A percentile compares a stretch with the other conserved stretches of the same genome.
Evolutionary conservation across 352 stramenopile species (phyloP).

Genomic region (Halophytophthora polymorphica): DNA sequence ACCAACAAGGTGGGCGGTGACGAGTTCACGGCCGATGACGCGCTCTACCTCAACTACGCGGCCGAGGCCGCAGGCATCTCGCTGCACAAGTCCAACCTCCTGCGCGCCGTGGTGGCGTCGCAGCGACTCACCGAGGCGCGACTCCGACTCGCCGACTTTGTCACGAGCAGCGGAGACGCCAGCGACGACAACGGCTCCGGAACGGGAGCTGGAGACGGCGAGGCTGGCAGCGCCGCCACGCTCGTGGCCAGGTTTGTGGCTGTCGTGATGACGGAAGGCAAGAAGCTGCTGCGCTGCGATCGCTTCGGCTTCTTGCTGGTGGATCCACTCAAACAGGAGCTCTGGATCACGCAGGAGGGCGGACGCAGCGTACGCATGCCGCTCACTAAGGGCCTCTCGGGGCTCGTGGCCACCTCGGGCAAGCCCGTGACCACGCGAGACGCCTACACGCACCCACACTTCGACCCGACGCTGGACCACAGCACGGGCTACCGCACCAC

Average conservation of each 20-base stretch:
- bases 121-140: conserved; percentile 64
- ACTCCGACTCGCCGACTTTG: conserved; percentile 57
- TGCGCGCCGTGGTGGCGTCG: conserved; percentile 61
- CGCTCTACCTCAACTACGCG: conserved; percentile 71
- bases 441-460: conserved; percentile 56
- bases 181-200: conserved; percentile 25
- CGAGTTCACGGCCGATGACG: conserved; percentile 66
- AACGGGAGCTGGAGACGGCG: conserved; percentile 17
- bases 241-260: conserved; percentile 53
- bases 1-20: conserved; percentile 70
- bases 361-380: conserved; percentile 55
- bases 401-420: conserved; percentile 47
- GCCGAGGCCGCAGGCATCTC: conserved; percentile 69
- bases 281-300: conserved; percentile 55
- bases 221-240: conserved; percentile 43
- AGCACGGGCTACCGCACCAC: conserved; percentile 71
- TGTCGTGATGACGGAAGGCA: conserved; percentile 53
- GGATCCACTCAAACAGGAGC: conserved; percentile 64
- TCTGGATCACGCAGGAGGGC: conserved; percentile 64
- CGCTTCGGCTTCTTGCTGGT: conserved; percentile 63
- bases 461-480: conserved; percentile 56
- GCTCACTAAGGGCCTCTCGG: conserved; percentile 62
- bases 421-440: conserved; percentile 49
- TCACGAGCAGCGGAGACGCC: conserved; percentile 34
- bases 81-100: conserved; percentile 64